Evolutionary conservation across 306 rosid species (phyloP).

Genomic region (Rosa chinensis): DNA sequence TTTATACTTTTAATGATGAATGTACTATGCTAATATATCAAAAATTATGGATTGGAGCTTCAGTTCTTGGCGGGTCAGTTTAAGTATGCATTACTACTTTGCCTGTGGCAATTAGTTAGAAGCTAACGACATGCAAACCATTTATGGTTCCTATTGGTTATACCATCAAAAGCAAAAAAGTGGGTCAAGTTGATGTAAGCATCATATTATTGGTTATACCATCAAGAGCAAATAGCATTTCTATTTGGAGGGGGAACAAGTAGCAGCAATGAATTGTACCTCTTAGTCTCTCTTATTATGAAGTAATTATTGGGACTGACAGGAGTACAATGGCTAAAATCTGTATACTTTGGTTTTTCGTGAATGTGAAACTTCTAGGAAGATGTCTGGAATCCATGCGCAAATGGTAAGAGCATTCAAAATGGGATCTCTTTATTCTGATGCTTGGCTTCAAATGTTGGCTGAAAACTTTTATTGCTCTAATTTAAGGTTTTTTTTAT

Average conservation of each 20-base stretch:
- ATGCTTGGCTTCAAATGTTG: too few relatives aligned
- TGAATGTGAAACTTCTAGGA: too few relatives aligned
- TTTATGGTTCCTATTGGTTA: not conserved
- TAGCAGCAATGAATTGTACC: not conserved
- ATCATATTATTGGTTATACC: not conserved
- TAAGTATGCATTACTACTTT: not conserved
- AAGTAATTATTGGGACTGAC: not conserved
- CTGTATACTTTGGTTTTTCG: too few relatives aligned
- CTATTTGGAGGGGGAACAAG: not conserved
- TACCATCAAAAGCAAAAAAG: not conserved
- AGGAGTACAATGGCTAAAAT: not conserved
- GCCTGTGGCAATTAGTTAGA: not conserved
- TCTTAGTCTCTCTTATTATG: not conserved
- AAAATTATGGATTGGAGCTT: not conserved
- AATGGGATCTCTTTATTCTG: too few relatives aligned
- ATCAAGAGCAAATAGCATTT: not conserved
- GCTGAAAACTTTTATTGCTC: too few relatives aligned
- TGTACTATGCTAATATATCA: not conserved
- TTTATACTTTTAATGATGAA: too few relatives aligned
- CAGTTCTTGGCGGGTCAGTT: not conserved
- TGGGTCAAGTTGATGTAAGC: not conserved
- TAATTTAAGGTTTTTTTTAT: too few relatives aligned
- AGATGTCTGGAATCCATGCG: too few relatives aligned
- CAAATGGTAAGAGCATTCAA: too few relatives aligned
- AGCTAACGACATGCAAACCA: too few relatives aligned